These are phyloP conservation scores for Favolaschia claudopus DNA, from an alignment of 768 basidiomycete species.

Conservation along the genomic window DNA sequence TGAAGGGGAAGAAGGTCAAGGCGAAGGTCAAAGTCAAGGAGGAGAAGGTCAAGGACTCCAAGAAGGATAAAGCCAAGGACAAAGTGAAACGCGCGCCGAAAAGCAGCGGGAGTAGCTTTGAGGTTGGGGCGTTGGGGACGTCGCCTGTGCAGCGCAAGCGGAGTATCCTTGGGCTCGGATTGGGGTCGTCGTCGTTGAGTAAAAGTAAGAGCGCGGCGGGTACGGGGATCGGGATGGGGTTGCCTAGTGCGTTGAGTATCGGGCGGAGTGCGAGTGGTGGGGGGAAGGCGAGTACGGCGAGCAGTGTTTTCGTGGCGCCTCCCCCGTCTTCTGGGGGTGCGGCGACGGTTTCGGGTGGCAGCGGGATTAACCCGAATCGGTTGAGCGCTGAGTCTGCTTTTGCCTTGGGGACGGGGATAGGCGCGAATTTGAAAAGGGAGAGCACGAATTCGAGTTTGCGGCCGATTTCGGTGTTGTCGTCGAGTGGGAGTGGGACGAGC, in stretches of 20 bases:
- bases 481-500: conserved; percentile 48
- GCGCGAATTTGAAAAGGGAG: conserved; percentile 12
- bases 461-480: conserved; percentile 37
- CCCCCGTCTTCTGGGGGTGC: no score
- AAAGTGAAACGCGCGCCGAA: conserved; percentile 47
- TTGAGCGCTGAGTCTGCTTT: conserved; percentile 40
- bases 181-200: background rate
- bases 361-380: conserved; percentile 35
- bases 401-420: background rate
- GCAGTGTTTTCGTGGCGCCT: conserved; percentile 36
- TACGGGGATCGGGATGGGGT: conserved; percentile 20
- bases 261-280: conserved; percentile 15
- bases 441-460: conserved; percentile 38
- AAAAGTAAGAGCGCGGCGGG: conserved; percentile 9
- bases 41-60: conserved; percentile 33
- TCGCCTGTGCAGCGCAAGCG: conserved; percentile 64
- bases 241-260: conserved; percentile 24
- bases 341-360: conserved; percentile 4
- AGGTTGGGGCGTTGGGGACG: conserved; percentile 63
- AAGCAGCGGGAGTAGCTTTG: conserved; percentile 70
- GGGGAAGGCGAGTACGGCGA: conserved; percentile 34
- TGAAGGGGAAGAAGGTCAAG: conserved; percentile 41
- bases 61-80: conserved; percentile 38
- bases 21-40: conserved; percentile 36
- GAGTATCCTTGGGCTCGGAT: conserved; percentile 58